A percentile compares a stretch with the other conserved stretches of the same genome.
Evolutionary conservation across 768 basidiomycete species (phyloP).

Genomic region (Pleurotus ostreatus): DNA sequence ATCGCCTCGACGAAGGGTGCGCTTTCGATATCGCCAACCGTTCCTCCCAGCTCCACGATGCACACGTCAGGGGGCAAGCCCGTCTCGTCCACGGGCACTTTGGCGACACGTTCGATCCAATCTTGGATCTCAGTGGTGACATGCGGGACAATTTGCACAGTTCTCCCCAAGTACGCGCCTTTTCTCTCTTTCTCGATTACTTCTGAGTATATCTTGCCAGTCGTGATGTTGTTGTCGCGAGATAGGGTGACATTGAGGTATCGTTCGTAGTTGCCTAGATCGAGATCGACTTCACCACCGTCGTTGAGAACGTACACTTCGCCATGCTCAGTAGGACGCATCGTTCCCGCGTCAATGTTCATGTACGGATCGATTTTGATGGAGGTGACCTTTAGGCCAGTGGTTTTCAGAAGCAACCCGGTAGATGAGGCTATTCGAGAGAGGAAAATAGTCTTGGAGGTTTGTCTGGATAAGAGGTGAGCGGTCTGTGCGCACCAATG

Average conservation of each 20-base stretch:
- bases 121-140: conserved; percentile 97
- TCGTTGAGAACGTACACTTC: conserved; percentile 99
- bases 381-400: conserved; percentile 93
- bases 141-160: conserved; percentile 95
- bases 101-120: conserved; percentile 95
- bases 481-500: conserved; percentile 67
- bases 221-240: conserved; percentile 96
- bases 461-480: conserved; percentile 13
- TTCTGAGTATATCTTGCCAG: conserved; percentile 94
- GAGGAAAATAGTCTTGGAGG: conserved; percentile 1
- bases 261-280: conserved; percentile 97
- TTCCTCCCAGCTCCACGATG: conserved; percentile 98
- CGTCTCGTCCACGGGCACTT: conserved; percentile 92
- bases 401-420: conserved; percentile 90
- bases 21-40: conserved; percentile 98
- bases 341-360: conserved; percentile 99
- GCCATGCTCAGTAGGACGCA: conserved; percentile 99
- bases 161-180: conserved; percentile 92
- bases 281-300: conserved; percentile 96
- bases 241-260: conserved; percentile 94
- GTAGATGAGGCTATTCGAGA: conserved; percentile 82
- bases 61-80: conserved; percentile 93
- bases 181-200: conserved; percentile 95
- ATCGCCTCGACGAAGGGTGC: conserved; percentile 98
- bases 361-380: conserved; percentile 99